Evolutionary conservation across 371 early-diverging fungal species (phyloP).

Genomic region (Syncephalastrum monosporum): DNA sequence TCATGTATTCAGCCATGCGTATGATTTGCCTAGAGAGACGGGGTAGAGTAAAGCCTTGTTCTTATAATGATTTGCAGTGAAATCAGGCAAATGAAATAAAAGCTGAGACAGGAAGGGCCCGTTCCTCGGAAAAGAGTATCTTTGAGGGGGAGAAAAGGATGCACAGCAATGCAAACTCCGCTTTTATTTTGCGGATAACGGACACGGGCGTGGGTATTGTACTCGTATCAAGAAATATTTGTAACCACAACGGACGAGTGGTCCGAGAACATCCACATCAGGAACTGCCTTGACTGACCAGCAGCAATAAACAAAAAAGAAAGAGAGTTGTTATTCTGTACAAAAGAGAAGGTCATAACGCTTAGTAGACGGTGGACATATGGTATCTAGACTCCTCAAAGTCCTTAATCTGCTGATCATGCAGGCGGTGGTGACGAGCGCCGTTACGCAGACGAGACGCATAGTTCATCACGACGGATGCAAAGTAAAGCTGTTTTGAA

Average conservation of each 20-base stretch:
- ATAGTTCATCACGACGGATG: constrained; percentile 44
- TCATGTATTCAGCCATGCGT: neutral
- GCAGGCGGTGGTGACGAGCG: constrained; percentile 50
- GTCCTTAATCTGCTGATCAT: constrained; percentile 54
- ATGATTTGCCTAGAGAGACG: neutral
- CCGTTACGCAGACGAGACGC: constrained; percentile 45
- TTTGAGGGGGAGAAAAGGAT: too few species aligned
- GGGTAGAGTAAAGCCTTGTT: neutral
- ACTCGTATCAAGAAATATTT: neutral
- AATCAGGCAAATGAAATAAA: too few species aligned
- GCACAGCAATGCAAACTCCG: too few species aligned
- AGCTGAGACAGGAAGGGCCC: too few species aligned
- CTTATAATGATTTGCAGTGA: too few species aligned
- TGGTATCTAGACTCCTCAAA: constrained; percentile 51
- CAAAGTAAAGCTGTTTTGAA: constrained; percentile 42
- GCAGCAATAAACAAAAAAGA: neutral
- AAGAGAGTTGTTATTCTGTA: constrained; percentile 3
- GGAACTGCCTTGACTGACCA: neutral
- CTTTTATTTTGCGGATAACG: too few species aligned
- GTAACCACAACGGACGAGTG: constrained; percentile 1
- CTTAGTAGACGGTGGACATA: constrained; percentile 50
- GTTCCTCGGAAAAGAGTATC: too few species aligned
- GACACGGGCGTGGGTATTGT: too few species aligned
- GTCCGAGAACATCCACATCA: too few species aligned
- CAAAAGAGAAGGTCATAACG: constrained; percentile 3